Percentiles rank a stretch among this genome's conserved stretches.
Conservation (phyloP, 768 basidiomycete genomes). For the Podaxis mareebaensis region DNA sequence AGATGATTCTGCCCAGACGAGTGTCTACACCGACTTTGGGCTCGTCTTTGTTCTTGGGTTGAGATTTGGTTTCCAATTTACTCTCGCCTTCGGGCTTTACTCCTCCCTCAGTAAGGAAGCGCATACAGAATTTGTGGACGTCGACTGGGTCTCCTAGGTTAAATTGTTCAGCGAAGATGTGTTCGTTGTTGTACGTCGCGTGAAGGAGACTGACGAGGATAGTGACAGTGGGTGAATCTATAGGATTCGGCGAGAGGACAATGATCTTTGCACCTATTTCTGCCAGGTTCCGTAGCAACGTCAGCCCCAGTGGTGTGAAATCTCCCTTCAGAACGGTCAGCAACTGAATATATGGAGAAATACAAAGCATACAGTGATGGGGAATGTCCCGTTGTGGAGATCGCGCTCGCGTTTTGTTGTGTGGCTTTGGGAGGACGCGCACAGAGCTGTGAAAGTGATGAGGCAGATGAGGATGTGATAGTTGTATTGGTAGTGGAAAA, state of each 20-base stretch:
- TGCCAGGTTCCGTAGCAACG: conserved; percentile 65
- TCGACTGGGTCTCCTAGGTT: conserved; percentile 66
- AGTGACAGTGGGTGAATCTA: conserved; percentile 52
- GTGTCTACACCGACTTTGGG: conserved; percentile 36
- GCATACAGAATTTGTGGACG: conserved; percentile 69
- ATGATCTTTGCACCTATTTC: conserved; percentile 79
- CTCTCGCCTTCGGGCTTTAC: neutral
- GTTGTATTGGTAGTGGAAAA: conserved; percentile 58
- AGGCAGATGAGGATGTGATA: conserved; percentile 50
- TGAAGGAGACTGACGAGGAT: conserved; percentile 69
- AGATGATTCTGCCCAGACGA: conserved; percentile 70
- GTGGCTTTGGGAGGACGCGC: conserved; percentile 67
- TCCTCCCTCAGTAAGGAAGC: conserved; percentile 50
- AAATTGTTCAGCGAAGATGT: conserved; percentile 79
- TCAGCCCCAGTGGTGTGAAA: conserved; percentile 73
- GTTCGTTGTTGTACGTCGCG: conserved; percentile 67
- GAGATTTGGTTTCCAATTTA: neutral
- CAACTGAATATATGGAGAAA: conserved; percentile 5
- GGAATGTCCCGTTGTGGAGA: conserved; percentile 67
- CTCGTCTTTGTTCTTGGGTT: neutral
- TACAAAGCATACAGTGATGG: conserved; percentile 57
- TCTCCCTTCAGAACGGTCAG: conserved; percentile 51
- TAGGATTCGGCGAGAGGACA: conserved; percentile 61
- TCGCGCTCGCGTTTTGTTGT: conserved; percentile 69
- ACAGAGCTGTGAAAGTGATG: conserved; percentile 45